Base-by-base conservation (phyloP, 768 basidiomycete species). In the Lentinula guzmanii region DNA sequence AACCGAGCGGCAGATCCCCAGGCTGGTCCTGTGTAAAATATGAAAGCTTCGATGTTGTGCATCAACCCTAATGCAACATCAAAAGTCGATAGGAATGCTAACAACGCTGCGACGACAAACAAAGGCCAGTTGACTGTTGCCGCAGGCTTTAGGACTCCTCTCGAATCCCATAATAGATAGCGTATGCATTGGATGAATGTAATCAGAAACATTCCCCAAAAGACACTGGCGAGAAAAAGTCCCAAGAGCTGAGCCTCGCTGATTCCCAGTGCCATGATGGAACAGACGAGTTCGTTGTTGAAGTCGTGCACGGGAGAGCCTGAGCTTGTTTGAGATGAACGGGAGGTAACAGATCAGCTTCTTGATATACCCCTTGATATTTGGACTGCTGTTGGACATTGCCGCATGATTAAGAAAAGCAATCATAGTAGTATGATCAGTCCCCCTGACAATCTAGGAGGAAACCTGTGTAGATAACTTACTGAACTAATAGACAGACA, bases 21-120 rank as follows among this genome's bases (percentile, higher is more conserved):
- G n/a, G n/a, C 60, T n/a, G 63, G 45, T 10, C 63, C 60, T 16
- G 60, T 62, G 52, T 59, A 65, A 21, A 54, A 59, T 41, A 63
- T 56, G 45, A 65, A 65, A 2, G 65, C 65, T 50, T 62, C 37
- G 4, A 65, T 61, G 33, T 51, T 58, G 37, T 64, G 65, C 31
- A 58, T 46, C 35, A 65, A 28, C 10, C 42, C 45, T 7, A 63
- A 34, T 18, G 61, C 55, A 18, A 64, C 57, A 46, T 65, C 61
- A 9, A 65, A 63, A n/a, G 65, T 64, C 7, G 60, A 59, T 55
- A 65, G 52, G 1, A 52, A 42, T 4, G 34, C 28, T 11, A 65
- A 46, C 35, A 65, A 42, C n/a, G 62, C 18, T 37, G 62, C 56
- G 35, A 64, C 45, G n/a, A 62, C 5, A 9, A 65, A 15, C 65